phyloP scores from a whole-genome alignment of 768 basidiomycete species.

The Porpolomopsis calyptriformis region DNA sequence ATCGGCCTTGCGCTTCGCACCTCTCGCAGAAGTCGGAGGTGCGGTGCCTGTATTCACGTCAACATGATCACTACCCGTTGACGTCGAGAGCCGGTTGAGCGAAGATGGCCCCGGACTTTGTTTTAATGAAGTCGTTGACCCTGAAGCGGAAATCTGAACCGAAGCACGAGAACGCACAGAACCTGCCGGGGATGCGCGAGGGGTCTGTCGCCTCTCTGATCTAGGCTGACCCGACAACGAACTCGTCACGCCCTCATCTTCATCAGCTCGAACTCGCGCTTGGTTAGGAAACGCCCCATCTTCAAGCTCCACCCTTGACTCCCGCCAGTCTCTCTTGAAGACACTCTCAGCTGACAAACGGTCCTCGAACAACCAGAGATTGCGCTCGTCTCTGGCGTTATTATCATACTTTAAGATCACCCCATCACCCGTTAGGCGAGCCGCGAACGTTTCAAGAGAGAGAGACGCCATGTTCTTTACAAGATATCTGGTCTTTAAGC shows the following conservation, averaged over 20 bases:
- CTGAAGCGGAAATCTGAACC: slow-evolving; percentile 22
- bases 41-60: slow-evolving; percentile 31
- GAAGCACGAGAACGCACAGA: slow-evolving; percentile 34
- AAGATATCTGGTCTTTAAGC: slow-evolving; percentile 21
- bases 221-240: slow-evolving; percentile 5
- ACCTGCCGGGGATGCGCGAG: slow-evolving; percentile 32
- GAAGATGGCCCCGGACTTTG: slow-evolving; percentile 40
- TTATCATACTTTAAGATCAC: slow-evolving; percentile 23
- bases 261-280: slow-evolving; percentile 9
- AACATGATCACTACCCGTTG: slow-evolving; percentile 31
- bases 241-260: slow-evolving; percentile 13
- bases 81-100: slow-evolving; percentile 32
- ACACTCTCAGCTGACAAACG: slow-evolving; percentile 49
- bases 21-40: slow-evolving; percentile 17
- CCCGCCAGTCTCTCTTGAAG: slow-evolving; percentile 70
- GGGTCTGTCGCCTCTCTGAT: slow-evolving; percentile 17
- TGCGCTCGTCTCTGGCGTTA: slow-evolving; percentile 25
- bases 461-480: slow-evolving; percentile 63
- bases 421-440: slow-evolving; percentile 54
- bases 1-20: slow-evolving; percentile 42
- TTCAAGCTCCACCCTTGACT: slow-evolving; percentile 44
- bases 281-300: slow-evolving; percentile 12
- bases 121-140: slow-evolving; percentile 41
- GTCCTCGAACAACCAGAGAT: slow-evolving; percentile 55
- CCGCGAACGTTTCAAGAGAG: slow-evolving; percentile 61